Conservation (phyloP, 2,329 filamentous ascomycete species). For the Xylaria sp. region DNA sequence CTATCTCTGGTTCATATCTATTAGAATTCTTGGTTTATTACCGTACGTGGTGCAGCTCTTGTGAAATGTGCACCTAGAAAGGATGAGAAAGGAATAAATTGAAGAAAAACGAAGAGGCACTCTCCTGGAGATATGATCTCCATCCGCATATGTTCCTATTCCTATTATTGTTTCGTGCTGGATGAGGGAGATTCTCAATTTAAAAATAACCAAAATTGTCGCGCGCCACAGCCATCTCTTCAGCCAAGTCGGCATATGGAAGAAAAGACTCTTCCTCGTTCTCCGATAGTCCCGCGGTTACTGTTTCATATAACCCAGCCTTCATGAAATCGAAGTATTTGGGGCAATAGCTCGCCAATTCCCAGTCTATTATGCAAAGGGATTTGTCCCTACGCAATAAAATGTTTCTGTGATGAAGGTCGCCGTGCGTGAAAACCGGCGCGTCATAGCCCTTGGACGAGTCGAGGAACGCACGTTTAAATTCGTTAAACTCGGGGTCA, state of each 20-base stretch:
- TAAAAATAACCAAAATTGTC: not conserved
- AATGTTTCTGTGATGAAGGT: conserved; percentile 1
- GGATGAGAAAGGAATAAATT: too few species aligned
- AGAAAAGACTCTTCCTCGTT: not conserved
- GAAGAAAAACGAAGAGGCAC: too few species aligned
- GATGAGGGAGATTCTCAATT: too few species aligned
- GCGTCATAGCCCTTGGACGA: not conserved
- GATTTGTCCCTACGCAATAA: not conserved
- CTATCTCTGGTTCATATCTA: too few species aligned
- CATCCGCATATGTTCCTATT: too few species aligned
- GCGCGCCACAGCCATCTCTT: not conserved
- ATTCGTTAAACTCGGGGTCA: not conserved
- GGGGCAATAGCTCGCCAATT: conserved; percentile 7
- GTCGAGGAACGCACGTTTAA: not conserved
- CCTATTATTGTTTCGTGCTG: too few species aligned
- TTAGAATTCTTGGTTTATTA: too few species aligned
- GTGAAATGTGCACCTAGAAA: too few species aligned
- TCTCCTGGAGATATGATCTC: too few species aligned
- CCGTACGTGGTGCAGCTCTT: too few species aligned
- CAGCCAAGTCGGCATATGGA: not conserved
- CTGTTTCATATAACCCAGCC: not conserved
- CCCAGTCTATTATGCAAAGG: conserved; percentile 8
- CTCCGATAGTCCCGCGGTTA: not conserved
- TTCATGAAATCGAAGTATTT: conserved; percentile 6
- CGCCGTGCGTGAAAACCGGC: not conserved